A percentile compares a stretch with the other conserved stretches of the same genome.
Conservation (phyloP, 306 rosid genomes). For the Prunus kanzakura region DNA sequence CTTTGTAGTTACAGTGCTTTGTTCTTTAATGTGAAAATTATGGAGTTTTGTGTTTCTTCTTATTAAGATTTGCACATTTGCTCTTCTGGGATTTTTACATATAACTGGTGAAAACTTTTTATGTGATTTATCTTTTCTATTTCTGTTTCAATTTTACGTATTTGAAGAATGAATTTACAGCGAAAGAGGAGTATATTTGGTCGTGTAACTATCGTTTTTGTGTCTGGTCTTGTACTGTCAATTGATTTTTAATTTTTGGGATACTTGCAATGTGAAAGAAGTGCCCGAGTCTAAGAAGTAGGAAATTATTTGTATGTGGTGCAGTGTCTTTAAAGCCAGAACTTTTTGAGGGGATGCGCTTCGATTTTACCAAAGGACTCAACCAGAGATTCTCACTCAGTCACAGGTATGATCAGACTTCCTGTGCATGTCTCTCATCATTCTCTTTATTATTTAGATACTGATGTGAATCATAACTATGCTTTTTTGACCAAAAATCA, state of each 20-base stretch:
- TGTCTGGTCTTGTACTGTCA: not conserved
- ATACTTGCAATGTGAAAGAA: not conserved
- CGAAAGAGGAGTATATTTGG: not conserved
- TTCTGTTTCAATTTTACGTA: not conserved
- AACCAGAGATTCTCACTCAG: constrained; percentile 89
- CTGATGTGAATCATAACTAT: not conserved
- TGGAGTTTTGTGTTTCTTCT: not conserved
- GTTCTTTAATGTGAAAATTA: not conserved
- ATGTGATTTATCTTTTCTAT: not conserved
- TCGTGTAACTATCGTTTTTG: not conserved
- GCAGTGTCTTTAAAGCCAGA: constrained; percentile 99
- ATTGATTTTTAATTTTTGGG: not conserved
- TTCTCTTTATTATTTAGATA: not conserved
- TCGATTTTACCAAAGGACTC: constrained; percentile 90
- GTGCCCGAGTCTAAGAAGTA: not conserved
- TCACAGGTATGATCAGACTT: constrained; percentile 62
- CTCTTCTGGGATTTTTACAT: not conserved
- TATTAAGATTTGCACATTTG: not conserved
- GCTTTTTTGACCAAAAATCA: constrained; percentile 20
- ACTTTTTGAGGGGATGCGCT: constrained; percentile 87
- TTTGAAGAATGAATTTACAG: not conserved
- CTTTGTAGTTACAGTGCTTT: not conserved
- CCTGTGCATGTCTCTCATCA: not conserved
- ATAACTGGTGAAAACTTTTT: not conserved
- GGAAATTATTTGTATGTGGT: not conserved